phyloP scores from a whole-genome alignment of 169 alveolate genomes.

The Eimeria necatrix region DNA sequence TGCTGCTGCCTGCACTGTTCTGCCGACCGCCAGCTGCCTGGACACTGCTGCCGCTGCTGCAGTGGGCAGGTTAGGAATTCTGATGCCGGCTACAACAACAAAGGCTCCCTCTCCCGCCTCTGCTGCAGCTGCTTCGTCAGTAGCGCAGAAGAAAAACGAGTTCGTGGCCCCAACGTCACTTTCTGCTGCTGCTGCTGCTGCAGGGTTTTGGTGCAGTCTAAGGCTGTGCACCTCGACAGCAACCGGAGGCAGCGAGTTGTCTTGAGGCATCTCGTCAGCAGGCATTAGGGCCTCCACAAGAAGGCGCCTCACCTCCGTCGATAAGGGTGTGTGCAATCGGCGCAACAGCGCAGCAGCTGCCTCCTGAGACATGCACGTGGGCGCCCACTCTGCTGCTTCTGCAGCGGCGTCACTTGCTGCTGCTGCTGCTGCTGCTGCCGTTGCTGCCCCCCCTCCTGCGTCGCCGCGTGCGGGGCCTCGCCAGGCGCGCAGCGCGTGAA shows the following conservation, averaged over 20 bases:
- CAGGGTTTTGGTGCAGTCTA: not conserved
- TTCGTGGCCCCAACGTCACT: not conserved
- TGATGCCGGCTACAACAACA: not conserved
- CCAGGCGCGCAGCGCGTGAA: slow-evolving; percentile 18
- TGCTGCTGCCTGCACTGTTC: not conserved
- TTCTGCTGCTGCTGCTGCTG: not conserved
- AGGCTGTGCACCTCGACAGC: slow-evolving; percentile 16
- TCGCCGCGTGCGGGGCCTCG: slow-evolving; percentile 2
- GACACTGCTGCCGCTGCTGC: slow-evolving; percentile 25
- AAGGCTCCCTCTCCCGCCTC: not conserved
- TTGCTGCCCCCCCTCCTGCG: not conserved
- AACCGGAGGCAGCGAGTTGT: not conserved
- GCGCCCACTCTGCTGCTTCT: not conserved
- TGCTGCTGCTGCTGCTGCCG: not conserved
- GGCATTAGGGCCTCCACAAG: not conserved
- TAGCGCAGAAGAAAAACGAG: not conserved
- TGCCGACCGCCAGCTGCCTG: not conserved
- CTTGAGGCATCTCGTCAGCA: not conserved
- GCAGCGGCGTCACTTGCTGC: not conserved
- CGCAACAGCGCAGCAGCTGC: not conserved
- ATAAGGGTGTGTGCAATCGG: not conserved
- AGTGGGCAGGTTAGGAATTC: not conserved
- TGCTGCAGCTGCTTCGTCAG: not conserved
- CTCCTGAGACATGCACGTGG: not conserved
- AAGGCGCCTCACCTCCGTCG: not conserved